Evolutionary conservation across 495 filamentous ascomycete species (phyloP), one percentile per base, ranked within the genome.

Genomic region (Trichoderma erinaceum): DNA sequence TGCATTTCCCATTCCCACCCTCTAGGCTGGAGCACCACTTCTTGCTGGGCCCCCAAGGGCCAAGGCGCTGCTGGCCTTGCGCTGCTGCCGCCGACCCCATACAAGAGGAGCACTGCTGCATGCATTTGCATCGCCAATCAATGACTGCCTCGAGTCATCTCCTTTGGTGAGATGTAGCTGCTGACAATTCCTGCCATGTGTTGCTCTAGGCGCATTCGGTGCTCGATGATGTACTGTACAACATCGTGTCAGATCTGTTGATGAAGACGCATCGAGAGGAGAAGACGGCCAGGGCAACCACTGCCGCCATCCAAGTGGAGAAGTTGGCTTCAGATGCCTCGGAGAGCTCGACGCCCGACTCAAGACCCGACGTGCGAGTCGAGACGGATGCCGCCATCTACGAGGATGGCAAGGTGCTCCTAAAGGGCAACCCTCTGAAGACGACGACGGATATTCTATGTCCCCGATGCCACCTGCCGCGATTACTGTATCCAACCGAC

Each of bases 391-490:
- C 84, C 2, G 91, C 90, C 23, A 81, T 87, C 50, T 92, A 88
- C 77, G 87, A 92, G 65, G 85, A 89, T 69, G 89, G 90, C 32
- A 87, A 85, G 73, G 87, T 92, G 4, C 80, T 81, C 43, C 80
- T 94, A 58, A 91, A 89, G 71, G 90, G 89, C 23, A 93, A 93
- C 71, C 90, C 91, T 1, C 77, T 94, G 41, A 83, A 86, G 64
- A 92, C 88, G 13, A 88, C 86, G 32, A 85, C 86, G 68, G 89
- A 93, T 71, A 88, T 91, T 66, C 81, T 80, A 27, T 91, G 89
- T 68, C 84, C 86, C 10, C 84, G 85, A 68, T 91, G 89, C 68
- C 84, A 86, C 68, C 81, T 89, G 25, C 88, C 88, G 23, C 83
- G 84, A 44, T 80, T 90, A 41, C 73, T 89, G 52, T 83, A 89